Evolutionary conservation across 352 stramenopile species (phyloP).

Genomic region (Saprolegnia diclina): DNA sequence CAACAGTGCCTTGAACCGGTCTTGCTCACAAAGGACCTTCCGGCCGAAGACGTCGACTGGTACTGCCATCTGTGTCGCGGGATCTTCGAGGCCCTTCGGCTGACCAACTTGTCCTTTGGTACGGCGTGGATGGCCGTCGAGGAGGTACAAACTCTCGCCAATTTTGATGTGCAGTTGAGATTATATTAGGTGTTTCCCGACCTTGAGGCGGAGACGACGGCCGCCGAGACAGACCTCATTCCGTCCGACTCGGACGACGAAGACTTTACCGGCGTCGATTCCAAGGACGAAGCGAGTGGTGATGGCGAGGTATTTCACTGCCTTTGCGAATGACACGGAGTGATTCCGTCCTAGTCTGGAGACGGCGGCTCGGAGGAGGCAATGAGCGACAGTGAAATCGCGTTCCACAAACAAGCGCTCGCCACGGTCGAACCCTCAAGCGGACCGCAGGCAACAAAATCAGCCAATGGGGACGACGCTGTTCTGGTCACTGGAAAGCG

Average conservation of each 20-base stretch:
- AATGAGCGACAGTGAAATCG: conserved; percentile 5
- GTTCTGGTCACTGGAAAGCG: conserved; percentile 65
- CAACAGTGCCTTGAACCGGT: conserved; percentile 64
- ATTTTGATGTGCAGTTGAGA: too few species aligned
- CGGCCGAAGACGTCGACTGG: conserved; percentile 58
- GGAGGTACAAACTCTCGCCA: conserved; percentile 29
- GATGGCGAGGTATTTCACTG: not conserved
- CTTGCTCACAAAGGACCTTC: conserved; percentile 56
- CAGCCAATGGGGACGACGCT: not conserved
- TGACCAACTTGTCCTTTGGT: conserved; percentile 71
- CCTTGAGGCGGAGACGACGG: not conserved
- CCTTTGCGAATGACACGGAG: not conserved
- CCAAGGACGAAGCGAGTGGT: conserved; percentile 1
- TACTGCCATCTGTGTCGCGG: conserved; percentile 75
- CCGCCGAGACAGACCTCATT: not conserved
- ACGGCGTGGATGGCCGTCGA: conserved; percentile 56
- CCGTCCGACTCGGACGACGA: conserved; percentile 4
- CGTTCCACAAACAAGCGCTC: not conserved
- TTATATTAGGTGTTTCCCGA: conserved; percentile 28
- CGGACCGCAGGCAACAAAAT: too few species aligned
- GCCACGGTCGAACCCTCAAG: not conserved
- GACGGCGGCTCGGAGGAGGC: not conserved
- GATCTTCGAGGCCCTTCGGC: conserved; percentile 72
- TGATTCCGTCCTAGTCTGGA: too few species aligned
- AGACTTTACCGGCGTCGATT: not conserved